Conservation (phyloP, 2,329 filamentous ascomycete genomes). For the Colletotrichum eleusines region DNA sequence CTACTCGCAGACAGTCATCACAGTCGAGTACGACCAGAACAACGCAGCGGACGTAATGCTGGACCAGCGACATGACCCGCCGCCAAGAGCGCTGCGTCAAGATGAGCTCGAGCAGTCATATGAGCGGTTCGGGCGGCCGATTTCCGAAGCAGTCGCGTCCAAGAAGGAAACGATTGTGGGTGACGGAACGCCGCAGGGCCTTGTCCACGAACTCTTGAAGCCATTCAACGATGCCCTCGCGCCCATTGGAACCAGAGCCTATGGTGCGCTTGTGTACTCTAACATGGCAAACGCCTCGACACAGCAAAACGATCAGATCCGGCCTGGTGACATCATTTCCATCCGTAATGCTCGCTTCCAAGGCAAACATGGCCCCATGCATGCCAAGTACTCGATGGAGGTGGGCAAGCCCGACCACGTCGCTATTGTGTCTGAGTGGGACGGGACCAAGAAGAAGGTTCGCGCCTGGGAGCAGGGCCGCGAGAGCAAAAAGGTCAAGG, state of each 20-base stretch:
- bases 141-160: conserved; percentile 75
- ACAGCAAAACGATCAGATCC: conserved; percentile 91
- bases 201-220: conserved; percentile 83
- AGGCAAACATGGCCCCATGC: conserved; percentile 94
- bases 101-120: conserved; percentile 93
- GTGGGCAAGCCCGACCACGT: conserved; percentile 93
- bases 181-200: conserved; percentile 82
- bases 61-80: conserved; percentile 88
- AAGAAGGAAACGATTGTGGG: conserved; percentile 86
- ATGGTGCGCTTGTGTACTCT: conserved; percentile 91
- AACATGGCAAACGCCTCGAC: conserved; percentile 96
- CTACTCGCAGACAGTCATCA: conserved; percentile 94
- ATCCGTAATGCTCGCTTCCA: conserved; percentile 95
- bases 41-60: conserved; percentile 79
- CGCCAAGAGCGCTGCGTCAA: conserved; percentile 84
- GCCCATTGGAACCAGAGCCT: conserved; percentile 89
- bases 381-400: conserved; percentile 90
- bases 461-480: conserved; percentile 94
- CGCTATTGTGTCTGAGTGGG: conserved; percentile 93
- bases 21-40: conserved; percentile 80
- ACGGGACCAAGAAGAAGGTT: conserved; percentile 98
- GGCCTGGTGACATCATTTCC: conserved; percentile 90
- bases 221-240: conserved; percentile 79
- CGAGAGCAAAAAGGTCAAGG: conserved; percentile 92
- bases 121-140: conserved; percentile 81